Evolutionary conservation across 495 filamentous ascomycete species (phyloP).

Genomic region (Pseudevernia furfuracea): DNA sequence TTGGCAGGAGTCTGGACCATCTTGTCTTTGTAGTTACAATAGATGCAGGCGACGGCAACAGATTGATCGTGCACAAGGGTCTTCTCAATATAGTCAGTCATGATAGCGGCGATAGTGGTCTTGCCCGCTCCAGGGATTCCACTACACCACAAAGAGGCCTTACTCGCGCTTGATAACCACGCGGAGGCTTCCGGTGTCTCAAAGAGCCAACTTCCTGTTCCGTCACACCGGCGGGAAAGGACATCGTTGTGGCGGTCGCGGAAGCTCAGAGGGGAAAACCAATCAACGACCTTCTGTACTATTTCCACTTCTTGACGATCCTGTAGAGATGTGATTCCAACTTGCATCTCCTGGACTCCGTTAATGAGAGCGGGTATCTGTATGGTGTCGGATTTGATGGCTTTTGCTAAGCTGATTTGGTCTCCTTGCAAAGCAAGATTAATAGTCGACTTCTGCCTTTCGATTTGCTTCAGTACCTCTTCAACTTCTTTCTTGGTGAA

Average conservation of each 20-base stretch:
- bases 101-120: too few relatives aligned
- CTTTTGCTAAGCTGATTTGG: constrained; percentile 17
- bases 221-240: neutral
- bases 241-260: constrained; percentile 10
- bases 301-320: constrained; percentile 2
- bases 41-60: constrained; percentile 27
- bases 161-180: neutral
- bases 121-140: neutral
- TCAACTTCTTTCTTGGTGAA: constrained; percentile 28
- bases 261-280: constrained; percentile 7
- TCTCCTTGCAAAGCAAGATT: constrained; percentile 28
- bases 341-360: neutral
- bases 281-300: constrained; percentile 7
- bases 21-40: constrained; percentile 30
- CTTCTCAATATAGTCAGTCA: too few relatives aligned
- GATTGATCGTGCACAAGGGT: too few relatives aligned
- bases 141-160: constrained; percentile 3
- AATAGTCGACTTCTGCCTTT: constrained; percentile 28
- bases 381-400: neutral
- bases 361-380: neutral
- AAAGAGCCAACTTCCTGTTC: constrained; percentile 6
- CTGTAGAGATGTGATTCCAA: neutral
- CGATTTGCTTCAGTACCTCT: constrained; percentile 26
- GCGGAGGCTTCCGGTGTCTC: neutral
- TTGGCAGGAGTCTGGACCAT: constrained; percentile 24